Conservation (phyloP, 768 basidiomycete species). For the Tricholoma furcatifolium region DNA sequence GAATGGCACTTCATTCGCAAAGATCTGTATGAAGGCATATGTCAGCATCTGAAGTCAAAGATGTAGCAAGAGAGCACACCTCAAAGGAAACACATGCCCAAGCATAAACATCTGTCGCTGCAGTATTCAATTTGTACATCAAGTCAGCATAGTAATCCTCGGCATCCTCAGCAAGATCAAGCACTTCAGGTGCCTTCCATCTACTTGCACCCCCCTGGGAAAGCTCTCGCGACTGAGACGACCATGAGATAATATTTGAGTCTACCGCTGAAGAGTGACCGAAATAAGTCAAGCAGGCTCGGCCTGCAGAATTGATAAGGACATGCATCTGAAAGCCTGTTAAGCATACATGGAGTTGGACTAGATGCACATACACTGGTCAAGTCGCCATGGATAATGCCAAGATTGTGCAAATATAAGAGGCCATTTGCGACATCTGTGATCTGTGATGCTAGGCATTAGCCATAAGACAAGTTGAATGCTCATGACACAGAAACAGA, state of each 20-base stretch:
- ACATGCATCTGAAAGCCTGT: slow-evolving; percentile 13
- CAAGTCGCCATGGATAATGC: slow-evolving; percentile 19
- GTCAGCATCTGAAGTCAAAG: no score
- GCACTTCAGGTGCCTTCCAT: neutral
- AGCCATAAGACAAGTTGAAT: no score
- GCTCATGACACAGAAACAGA: neutral
- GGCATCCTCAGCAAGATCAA: neutral
- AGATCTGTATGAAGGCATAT: no score
- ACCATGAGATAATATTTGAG: neutral
- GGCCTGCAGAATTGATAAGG: slow-evolving; percentile 12
- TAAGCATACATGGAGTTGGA: neutral
- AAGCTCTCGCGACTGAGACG: no score
- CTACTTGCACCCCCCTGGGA: no score
- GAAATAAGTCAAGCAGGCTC: slow-evolving; percentile 20
- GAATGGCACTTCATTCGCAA: no score
- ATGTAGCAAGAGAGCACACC: neutral
- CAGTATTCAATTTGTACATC: neutral
- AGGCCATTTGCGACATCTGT: slow-evolving; percentile 15
- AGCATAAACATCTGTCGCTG: neutral
- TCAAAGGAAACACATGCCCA: neutral
- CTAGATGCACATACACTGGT: slow-evolving; percentile 8
- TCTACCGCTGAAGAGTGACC: slow-evolving; percentile 17
- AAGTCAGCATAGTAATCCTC: no score
- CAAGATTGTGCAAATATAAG: slow-evolving; percentile 12
- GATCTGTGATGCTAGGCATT: neutral